phyloP scores from a whole-genome alignment of 257 asterid species.

The Eucommia ulmoides region DNA sequence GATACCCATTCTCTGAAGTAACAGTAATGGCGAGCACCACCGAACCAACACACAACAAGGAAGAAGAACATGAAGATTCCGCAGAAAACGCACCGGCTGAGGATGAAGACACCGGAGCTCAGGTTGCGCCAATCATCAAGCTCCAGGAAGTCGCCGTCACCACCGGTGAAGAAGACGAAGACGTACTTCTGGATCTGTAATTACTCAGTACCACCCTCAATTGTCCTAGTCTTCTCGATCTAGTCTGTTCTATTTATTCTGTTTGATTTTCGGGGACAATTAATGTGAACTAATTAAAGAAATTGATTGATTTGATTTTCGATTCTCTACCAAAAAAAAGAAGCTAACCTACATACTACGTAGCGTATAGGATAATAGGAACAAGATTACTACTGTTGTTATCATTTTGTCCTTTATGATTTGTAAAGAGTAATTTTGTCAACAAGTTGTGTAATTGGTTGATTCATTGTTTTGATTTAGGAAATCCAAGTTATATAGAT shows the following conservation, averaged over 20 bases:
- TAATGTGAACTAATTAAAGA: not conserved
- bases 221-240: slow-evolving; percentile 6
- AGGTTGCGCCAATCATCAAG: slow-evolving; percentile 47
- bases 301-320: not conserved
- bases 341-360: not conserved
- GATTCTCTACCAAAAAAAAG: too few relatives aligned
- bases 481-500: slow-evolving; percentile 39
- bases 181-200: slow-evolving; percentile 14
- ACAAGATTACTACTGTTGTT: not conserved
- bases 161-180: slow-evolving; percentile 54
- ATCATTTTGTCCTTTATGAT: not conserved
- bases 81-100: slow-evolving; percentile 20
- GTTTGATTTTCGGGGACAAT: not conserved
- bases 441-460: too few relatives aligned
- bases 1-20: not conserved
- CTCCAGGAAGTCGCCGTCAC: slow-evolving; percentile 46
- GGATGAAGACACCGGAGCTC: slow-evolving; percentile 66
- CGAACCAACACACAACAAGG: slow-evolving; percentile 30
- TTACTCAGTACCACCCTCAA: not conserved
- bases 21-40: slow-evolving; percentile 27
- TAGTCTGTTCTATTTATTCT: slow-evolving; percentile 1
- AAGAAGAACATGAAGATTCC: slow-evolving; percentile 14
- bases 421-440: not conserved
- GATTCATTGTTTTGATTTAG: slow-evolving; percentile 9
- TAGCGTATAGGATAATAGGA: not conserved